phyloP scores from a whole-genome alignment of 179 eudicot species.

The Heliamphora pulchella region DNA sequence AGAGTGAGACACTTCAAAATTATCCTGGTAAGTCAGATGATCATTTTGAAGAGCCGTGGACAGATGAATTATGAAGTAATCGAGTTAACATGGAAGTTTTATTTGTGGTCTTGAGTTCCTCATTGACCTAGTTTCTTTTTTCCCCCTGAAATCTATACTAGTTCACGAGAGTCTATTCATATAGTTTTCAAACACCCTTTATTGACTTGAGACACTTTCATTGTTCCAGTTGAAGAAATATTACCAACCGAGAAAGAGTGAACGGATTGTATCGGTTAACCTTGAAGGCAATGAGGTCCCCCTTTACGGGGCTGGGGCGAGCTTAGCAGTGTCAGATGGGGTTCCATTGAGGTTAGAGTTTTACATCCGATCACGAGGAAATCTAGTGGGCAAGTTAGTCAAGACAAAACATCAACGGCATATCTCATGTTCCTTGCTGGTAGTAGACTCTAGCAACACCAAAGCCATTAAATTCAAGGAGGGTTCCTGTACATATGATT shows the following conservation, averaged over 20 bases:
- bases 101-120: no score
- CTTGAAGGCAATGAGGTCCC: slow-evolving; percentile 71
- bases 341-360: slow-evolving; percentile 59
- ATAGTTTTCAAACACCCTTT: not conserved
- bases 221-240: slow-evolving; percentile 54
- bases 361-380: slow-evolving; percentile 50
- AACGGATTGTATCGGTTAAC: slow-evolving; percentile 33
- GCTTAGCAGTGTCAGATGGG: slow-evolving; percentile 31
- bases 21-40: no score
- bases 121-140: not conserved
- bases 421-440: slow-evolving; percentile 45
- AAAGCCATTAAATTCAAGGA: slow-evolving; percentile 73
- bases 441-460: slow-evolving; percentile 48
- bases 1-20: not conserved
- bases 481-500: slow-evolving; percentile 32
- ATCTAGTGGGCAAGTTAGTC: slow-evolving; percentile 83
- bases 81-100: no score
- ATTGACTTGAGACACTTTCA: no score
- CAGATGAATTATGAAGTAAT: no score
- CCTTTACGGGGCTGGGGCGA: slow-evolving; percentile 80
- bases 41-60: no score
- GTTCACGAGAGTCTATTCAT: not conserved
- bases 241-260: slow-evolving; percentile 80
- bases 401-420: slow-evolving; percentile 39
- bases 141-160: not conserved